Conservation (phyloP, 2,329 filamentous ascomycete genomes). For the Diatrype stigma region DNA sequence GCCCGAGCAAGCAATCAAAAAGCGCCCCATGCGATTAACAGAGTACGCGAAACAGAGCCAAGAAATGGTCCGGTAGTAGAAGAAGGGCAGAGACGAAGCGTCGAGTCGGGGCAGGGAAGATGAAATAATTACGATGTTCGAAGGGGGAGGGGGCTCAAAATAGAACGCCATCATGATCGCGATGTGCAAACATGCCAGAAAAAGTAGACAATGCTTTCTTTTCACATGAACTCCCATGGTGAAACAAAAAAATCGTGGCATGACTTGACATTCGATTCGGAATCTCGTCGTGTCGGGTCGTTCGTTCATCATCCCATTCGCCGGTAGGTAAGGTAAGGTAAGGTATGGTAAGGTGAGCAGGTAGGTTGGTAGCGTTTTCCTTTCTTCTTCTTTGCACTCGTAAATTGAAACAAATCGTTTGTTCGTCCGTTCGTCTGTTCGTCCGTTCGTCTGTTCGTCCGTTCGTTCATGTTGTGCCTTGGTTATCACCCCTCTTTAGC, state of each 20-base stretch:
- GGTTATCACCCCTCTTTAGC: background rate
- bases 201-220: no score
- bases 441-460: background rate
- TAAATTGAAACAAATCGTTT: background rate
- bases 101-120: background rate
- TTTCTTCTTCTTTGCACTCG: background rate
- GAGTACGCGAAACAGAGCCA: background rate
- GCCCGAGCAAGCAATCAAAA: no score
- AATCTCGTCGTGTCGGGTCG: no score
- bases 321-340: background rate
- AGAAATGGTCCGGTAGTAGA: no score
- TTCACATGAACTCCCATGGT: no score
- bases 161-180: no score
- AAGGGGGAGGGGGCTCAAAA: no score
- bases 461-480: slow-evolving; percentile 13
- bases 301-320: no score
- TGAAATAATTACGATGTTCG: no score
- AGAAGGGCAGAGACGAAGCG: background rate
- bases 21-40: background rate
- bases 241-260: no score
- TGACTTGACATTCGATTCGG: no score
- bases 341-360: background rate
- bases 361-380: background rate
- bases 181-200: no score
- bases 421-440: background rate